These are phyloP conservation scores for Alternaria sp. DNA, from an alignment of 2,329 filamentous ascomycete species.

Conservation along the genomic window DNA sequence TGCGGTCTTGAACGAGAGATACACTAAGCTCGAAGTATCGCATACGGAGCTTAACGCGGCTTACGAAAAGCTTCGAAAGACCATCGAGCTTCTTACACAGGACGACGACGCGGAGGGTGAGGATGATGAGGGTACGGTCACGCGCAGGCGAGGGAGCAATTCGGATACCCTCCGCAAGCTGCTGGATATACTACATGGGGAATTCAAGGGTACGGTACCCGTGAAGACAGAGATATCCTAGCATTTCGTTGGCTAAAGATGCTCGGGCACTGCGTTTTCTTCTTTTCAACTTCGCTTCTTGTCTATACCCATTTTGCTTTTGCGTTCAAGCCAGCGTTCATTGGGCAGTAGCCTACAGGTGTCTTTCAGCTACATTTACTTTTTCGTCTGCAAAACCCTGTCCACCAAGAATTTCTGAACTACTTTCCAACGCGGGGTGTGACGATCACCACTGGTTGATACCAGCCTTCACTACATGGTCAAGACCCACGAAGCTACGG, in stretches of 20 bases:
- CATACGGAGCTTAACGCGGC: slow-evolving; percentile 53
- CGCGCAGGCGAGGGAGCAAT: slow-evolving; percentile 35
- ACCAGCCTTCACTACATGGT: background rate
- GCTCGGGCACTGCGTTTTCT: background rate
- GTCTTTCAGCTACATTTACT: slow-evolving; percentile 2
- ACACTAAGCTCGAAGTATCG: slow-evolving; percentile 62
- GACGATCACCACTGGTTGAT: background rate
- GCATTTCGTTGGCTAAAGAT: background rate
- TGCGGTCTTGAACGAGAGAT: slow-evolving; percentile 60
- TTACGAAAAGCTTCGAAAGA: slow-evolving; percentile 51
- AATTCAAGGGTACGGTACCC: slow-evolving; percentile 34
- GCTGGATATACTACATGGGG: slow-evolving; percentile 48
- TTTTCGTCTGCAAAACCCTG: background rate
- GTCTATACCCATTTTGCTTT: slow-evolving; percentile 19
- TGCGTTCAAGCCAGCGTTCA: slow-evolving; percentile 10
- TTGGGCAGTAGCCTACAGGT: slow-evolving; percentile 19
- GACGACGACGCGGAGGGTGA: slow-evolving; percentile 43
- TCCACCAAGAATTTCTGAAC: background rate
- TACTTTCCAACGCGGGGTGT: background rate
- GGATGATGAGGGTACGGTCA: slow-evolving; percentile 29
- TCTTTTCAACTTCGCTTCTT: slow-evolving; percentile 10
- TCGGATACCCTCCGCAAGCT: slow-evolving; percentile 48
- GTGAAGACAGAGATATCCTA: slow-evolving; percentile 32
- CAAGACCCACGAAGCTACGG: slow-evolving; percentile 4
- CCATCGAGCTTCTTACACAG: slow-evolving; percentile 46